These are phyloP conservation scores for Penicillium verrucosum DNA, from an alignment of 2,329 filamentous ascomycete species.

Conservation along the genomic window DNA sequence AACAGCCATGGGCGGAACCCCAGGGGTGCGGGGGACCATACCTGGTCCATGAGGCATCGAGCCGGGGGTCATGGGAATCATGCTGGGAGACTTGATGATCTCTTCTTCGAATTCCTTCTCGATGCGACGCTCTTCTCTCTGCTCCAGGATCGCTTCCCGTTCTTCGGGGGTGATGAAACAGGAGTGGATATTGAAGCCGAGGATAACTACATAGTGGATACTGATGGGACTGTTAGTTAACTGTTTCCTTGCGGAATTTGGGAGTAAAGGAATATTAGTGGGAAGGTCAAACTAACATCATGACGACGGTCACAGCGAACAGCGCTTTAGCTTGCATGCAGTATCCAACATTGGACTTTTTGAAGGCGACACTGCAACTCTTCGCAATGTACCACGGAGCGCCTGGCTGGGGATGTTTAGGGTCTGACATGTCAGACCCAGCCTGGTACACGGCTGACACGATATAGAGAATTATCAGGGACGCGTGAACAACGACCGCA, in stretches of 20 bases:
- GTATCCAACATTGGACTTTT: conserved; percentile 49
- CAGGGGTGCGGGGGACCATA: conserved; percentile 23
- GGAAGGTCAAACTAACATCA: conserved; percentile 45
- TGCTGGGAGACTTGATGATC: conserved; percentile 39
- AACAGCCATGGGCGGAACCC: conserved; percentile 34
- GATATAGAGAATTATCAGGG: conserved; percentile 53
- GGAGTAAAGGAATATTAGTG: background rate
- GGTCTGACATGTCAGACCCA: conserved; percentile 57
- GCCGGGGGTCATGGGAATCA: conserved; percentile 33
- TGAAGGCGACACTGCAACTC: conserved; percentile 52
- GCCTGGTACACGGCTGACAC: conserved; percentile 56
- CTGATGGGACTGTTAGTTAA: conserved; percentile 33
- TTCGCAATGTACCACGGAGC: conserved; percentile 64
- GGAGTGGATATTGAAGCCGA: conserved; percentile 49
- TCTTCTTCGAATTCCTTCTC: conserved; percentile 43
- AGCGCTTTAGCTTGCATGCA: conserved; percentile 59
- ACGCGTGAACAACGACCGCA: conserved; percentile 51
- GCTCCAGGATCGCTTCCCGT: conserved; percentile 32
- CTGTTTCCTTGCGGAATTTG: background rate
- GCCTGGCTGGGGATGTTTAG: conserved; percentile 51
- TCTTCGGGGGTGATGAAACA: conserved; percentile 45
- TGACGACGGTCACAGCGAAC: conserved; percentile 55
- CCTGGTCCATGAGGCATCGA: conserved; percentile 23
- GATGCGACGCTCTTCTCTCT: conserved; percentile 36
- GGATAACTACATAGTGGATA: conserved; percentile 49